Base-by-base conservation (phyloP, 352 stramenopile genomes). In the Pythium apleroticum region DNA sequence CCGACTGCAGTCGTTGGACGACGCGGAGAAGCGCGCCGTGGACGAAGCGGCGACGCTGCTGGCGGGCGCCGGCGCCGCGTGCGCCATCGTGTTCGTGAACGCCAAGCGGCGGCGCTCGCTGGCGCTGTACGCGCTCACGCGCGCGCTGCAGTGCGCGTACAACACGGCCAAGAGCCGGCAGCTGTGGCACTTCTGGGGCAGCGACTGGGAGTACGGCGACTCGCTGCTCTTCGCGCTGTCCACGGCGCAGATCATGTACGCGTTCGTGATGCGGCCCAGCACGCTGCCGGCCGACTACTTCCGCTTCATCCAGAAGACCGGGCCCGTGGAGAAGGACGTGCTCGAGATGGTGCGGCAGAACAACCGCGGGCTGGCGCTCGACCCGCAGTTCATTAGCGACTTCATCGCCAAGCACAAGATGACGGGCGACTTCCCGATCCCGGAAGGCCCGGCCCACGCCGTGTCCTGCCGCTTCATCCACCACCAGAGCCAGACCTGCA, bases 111-210 rank as follows among this genome's bases (percentile, higher is more conserved):
- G 87, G 19, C 85, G 86, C 2, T 94, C 88, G 8, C 58, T 96
- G 22, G 88, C 85, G 48, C 67, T 96, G 3, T 96, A 96, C 65
- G 83, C 86, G 30, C 72, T 93, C 62, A 89, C 87, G 12, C 84
- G 88, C 43, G 86, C 86, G 50, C 70, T 94, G 39, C 86, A 96
- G 61, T 93, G 82, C 57, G 83, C 72, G 25, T 96, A 96, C 78
- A 96, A 96, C 73, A 90, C 75, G 22, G 84, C 84, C 46, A 96
- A 95, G 67, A 61, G 75, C 52, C 76, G 78, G n/a, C 52, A 86
- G 30, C 77, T 84, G 30, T 96, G 85, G 84, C 88, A 96, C 71
- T 96, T 96, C 52, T 96, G 88, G 88, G 88, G 86, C 57, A 93
- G 81, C 59, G 61, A 91, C 60, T 96, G 88, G 88, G 63, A 74